Base-by-base conservation (phyloP, 1,284 basidiomycete species). In the Ustilago loliicola region DNA sequence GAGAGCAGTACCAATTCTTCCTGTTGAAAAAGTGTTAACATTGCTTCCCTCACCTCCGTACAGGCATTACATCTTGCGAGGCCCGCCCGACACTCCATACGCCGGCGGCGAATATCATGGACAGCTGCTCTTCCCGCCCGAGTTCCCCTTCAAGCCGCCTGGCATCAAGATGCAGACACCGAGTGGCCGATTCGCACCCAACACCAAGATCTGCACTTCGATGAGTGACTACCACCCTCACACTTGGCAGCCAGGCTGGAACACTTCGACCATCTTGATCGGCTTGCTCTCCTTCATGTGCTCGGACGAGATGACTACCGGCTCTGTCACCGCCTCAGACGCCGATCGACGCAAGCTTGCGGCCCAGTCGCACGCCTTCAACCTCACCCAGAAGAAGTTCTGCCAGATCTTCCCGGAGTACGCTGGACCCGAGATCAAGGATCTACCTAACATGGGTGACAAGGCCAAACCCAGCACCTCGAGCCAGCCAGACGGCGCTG, bases 101-200 rank as follows among this genome's bases (percentile, higher is more conserved):
- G 90, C 91, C n/a, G 94, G 93, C 56, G 95, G 95, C 85, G 95
- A 98, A 87, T 98, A 94, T 86, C 93, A 96, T 82, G 95, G 88
- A 29, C 81, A 84, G 67, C 77, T 85, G 10, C 51, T 82, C 47
- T 85, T 85, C 56, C 96, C 95, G 3, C 89, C 93, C 27, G 95
- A 97, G 87, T 98, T 85, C 55, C 85, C 85, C 3, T 86, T 86
- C 75, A 86, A 86, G 59, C 85, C 85, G 11, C 95, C 95, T 50
- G 95, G 95, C 65, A 96, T 98, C 89, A 98, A 97, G 93, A 94
- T 97, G 93, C 91, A 93, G 85, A 98, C 95, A 23, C 95, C 95
- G 0, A 95, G 93, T 17, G 95, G 95, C 13, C 91, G 95, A 59
- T 98, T 98, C 87, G 91, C 94, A 81, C 92, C 93, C 30, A 94